phyloP scores from a whole-genome alignment of 495 filamentous ascomycete species.

The Podospora appendiculata region DNA sequence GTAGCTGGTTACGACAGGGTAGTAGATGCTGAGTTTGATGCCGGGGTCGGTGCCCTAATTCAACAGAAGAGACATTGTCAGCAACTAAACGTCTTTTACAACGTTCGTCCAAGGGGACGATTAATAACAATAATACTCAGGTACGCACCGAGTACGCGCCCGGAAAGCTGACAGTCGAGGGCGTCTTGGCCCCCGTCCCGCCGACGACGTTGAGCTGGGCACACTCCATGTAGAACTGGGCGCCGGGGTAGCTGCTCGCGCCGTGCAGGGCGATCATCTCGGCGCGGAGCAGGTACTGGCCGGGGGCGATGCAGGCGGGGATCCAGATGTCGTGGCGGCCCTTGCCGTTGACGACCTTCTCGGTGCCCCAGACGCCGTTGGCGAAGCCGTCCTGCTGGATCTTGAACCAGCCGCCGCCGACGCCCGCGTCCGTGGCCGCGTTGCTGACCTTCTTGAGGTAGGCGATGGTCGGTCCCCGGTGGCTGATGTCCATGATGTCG shows the following conservation, averaged over 20 bases:
- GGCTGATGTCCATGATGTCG: slow-evolving; percentile 40
- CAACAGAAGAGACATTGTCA: not conserved
- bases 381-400: slow-evolving; percentile 38
- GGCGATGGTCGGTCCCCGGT: slow-evolving; percentile 39
- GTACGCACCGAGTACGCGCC: slow-evolving; percentile 31
- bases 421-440: slow-evolving; percentile 32
- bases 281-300: slow-evolving; percentile 44
- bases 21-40: slow-evolving; percentile 41
- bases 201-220: slow-evolving; percentile 42
- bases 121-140: not conserved
- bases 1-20: slow-evolving; percentile 30
- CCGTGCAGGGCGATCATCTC: slow-evolving; percentile 48
- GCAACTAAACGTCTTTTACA: not conserved
- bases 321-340: slow-evolving; percentile 37
- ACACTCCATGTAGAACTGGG: slow-evolving; percentile 49
- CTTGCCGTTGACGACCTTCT: slow-evolving; percentile 38
- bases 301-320: slow-evolving; percentile 36
- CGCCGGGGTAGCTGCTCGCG: slow-evolving; percentile 31
- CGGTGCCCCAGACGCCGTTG: slow-evolving; percentile 35
- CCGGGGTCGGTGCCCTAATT: slow-evolving; percentile 31
- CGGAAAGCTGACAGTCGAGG: slow-evolving; percentile 30
- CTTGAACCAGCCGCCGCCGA: slow-evolving; percentile 43
- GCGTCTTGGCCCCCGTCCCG: slow-evolving; percentile 18
- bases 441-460: slow-evolving; percentile 45
- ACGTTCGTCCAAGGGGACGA: not conserved